phyloP scores from a whole-genome alignment of 805 yeast species.

The Ogataea methylovora region DNA sequence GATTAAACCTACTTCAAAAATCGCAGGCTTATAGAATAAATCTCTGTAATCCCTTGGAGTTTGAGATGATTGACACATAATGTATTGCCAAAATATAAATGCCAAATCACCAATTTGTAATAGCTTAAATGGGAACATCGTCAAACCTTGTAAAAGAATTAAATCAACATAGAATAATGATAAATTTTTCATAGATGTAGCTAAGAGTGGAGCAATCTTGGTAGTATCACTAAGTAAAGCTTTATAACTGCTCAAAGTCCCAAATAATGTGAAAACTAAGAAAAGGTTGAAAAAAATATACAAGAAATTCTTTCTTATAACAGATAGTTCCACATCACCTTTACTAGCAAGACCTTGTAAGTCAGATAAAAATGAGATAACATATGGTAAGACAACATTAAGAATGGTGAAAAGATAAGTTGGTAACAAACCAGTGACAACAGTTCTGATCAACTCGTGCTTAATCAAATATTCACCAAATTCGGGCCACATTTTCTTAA shows the following conservation, averaged over 20 bases:
- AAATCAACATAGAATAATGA: conserved; percentile 51
- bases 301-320: conserved; percentile 51
- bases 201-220: conserved; percentile 47
- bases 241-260: conserved; percentile 53
- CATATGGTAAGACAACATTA: conserved; percentile 47
- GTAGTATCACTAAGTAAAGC: conserved; percentile 53
- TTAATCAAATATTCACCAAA: conserved; percentile 44
- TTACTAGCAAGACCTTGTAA: conserved; percentile 48
- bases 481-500: conserved; percentile 51
- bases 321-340: conserved; percentile 51
- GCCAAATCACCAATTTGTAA: conserved; percentile 49
- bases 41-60: conserved; percentile 47
- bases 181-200: conserved; percentile 42
- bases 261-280: conserved; percentile 53
- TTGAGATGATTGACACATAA: conserved; percentile 26
- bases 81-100: conserved; percentile 34
- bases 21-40: conserved; percentile 47
- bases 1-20: conserved; percentile 54
- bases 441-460: conserved; percentile 43
- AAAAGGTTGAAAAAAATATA: conserved; percentile 56
- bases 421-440: conserved; percentile 57
- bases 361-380: conserved; percentile 41
- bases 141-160: conserved; percentile 64
- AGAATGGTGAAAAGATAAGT: conserved; percentile 51
- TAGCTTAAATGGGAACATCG: conserved; percentile 52